Base-by-base conservation (phyloP, 73 alveolate species). In the Uronychia setigera region DNA sequence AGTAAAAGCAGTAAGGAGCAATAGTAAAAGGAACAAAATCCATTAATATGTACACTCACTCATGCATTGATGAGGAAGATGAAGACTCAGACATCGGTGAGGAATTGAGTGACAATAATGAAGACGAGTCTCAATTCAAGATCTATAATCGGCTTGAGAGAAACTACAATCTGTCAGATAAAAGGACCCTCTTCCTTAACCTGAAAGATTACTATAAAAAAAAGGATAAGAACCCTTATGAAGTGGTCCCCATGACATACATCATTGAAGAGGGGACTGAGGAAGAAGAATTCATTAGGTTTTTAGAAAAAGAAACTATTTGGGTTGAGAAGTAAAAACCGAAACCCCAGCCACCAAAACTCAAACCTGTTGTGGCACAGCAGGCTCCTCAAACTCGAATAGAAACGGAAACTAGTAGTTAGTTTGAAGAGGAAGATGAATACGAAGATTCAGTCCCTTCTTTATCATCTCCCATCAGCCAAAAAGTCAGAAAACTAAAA, bases 211-310 rank as follows among this genome's bases (percentile, higher is more conserved):
- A 46, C 67, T 46, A 46, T 46, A 46, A 5, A 5, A 46, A 5
- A 46, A 46, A 46, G 19, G 67, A 19, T 5, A 46, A 19, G 19
- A 19, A 46, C 19, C 67, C 67, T 5, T 46, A 11, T 19, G 67
- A 46, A 19, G 67, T 46, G 5, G 19, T 46, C 67, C 67, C 67
- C 19, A 19, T 46, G 5, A 46, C 67, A 5, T 46, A 46, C 67
- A 46, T 46, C 67, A 46, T 46, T 46, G 67, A 46, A 46, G 67
- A 46, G 19, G 67, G 67, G n/a, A 46, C 67, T 46, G 67, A 46
- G 67, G 67, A 46, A 46, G 67, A 46, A 19, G 67, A 46, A 46
- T 46, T 46, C 19, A 46, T 5, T 19, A 46, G 19, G 19, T 46
- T 46, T 19, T 46, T 46, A 19, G 67, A 5, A 46, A 46, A 46